Conservation (phyloP, 2,329 filamentous ascomycete genomes). For the Xylaria sp. region DNA sequence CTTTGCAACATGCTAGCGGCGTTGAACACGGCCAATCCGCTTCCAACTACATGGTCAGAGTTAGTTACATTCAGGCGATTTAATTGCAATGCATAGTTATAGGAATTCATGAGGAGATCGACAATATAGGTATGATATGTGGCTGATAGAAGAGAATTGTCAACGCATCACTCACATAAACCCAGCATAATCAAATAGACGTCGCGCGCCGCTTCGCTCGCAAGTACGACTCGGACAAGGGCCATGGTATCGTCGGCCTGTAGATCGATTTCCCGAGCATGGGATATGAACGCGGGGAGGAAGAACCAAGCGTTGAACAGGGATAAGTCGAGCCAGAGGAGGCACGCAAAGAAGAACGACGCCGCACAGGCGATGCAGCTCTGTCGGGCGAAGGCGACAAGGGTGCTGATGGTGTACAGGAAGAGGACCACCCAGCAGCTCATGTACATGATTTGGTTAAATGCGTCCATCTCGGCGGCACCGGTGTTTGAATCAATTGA, state of each 20-base stretch:
- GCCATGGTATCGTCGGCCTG: neutral
- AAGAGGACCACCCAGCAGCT: conserved; percentile 31
- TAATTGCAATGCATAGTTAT: neutral
- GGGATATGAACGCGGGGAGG: conserved; percentile 30
- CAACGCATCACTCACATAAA: conserved; percentile 32
- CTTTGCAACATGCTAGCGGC: conserved; percentile 28
- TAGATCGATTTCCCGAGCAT: conserved; percentile 20
- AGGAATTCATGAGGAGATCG: no score
- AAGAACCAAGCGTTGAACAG: conserved; percentile 36
- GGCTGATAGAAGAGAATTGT: no score
- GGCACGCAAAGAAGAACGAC: conserved; percentile 32
- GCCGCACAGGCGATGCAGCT: conserved; percentile 27
- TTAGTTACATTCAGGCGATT: neutral
- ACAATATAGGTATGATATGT: no score
- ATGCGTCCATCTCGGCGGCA: conserved; percentile 21
- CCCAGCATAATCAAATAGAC: conserved; percentile 31
- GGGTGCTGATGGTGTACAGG: conserved; percentile 30
- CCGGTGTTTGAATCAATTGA: no score
- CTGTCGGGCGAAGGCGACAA: conserved; percentile 27
- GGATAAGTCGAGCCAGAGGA: conserved; percentile 32
- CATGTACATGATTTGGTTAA: conserved; percentile 32
- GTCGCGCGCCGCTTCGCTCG: conserved; percentile 25
- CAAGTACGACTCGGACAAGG: conserved; percentile 14
- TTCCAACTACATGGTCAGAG: conserved; percentile 21
- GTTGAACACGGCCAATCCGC: conserved; percentile 34